Conservation (phyloP, 2,329 filamentous ascomycete genomes). For the Colletotrichum nymphaeae region DNA sequence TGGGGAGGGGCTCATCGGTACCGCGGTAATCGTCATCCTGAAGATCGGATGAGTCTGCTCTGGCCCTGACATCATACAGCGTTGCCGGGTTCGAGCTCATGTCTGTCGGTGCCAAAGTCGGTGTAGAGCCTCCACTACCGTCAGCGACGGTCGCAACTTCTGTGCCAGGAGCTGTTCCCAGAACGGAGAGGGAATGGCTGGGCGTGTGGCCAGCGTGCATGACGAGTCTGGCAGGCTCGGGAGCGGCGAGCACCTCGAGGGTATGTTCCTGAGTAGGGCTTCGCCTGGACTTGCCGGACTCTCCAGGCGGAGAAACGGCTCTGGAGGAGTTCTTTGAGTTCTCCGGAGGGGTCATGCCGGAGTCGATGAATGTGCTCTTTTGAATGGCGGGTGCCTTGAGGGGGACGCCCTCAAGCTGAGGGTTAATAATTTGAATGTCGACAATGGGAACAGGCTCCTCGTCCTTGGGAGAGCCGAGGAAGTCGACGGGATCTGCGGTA, state of each 20-base stretch:
- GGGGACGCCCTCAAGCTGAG: slow-evolving; percentile 69
- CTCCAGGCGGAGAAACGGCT: slow-evolving; percentile 43
- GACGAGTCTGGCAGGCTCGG: slow-evolving; percentile 63
- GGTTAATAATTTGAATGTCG: slow-evolving; percentile 68
- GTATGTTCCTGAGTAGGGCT: slow-evolving; percentile 54
- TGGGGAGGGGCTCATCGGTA: slow-evolving; percentile 40
- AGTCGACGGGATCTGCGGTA: slow-evolving; percentile 49
- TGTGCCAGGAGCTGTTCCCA: slow-evolving; percentile 58
- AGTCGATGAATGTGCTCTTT: slow-evolving; percentile 62
- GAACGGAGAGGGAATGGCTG: slow-evolving; percentile 66
- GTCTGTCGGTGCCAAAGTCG: slow-evolving; percentile 41
- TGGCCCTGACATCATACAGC: slow-evolving; percentile 27
- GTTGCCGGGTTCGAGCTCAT: slow-evolving; percentile 30
- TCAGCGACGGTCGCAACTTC: slow-evolving; percentile 51
- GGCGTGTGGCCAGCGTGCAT: slow-evolving; percentile 74
- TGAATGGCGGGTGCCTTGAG: slow-evolving; percentile 66
- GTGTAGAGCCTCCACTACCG: slow-evolving; percentile 53
- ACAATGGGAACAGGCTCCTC: slow-evolving; percentile 58
- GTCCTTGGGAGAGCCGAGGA: slow-evolving; percentile 47
- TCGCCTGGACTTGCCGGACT: slow-evolving; percentile 39
- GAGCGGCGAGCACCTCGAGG: slow-evolving; percentile 57
- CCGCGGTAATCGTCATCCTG: slow-evolving; percentile 21
- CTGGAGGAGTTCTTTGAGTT: slow-evolving; percentile 42
- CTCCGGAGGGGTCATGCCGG: slow-evolving; percentile 39
- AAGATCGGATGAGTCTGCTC: slow-evolving; percentile 29